Evolutionary conservation across 441 rosid genomes (phyloP).

Genomic region (Cnidoscolus chayamansa): DNA sequence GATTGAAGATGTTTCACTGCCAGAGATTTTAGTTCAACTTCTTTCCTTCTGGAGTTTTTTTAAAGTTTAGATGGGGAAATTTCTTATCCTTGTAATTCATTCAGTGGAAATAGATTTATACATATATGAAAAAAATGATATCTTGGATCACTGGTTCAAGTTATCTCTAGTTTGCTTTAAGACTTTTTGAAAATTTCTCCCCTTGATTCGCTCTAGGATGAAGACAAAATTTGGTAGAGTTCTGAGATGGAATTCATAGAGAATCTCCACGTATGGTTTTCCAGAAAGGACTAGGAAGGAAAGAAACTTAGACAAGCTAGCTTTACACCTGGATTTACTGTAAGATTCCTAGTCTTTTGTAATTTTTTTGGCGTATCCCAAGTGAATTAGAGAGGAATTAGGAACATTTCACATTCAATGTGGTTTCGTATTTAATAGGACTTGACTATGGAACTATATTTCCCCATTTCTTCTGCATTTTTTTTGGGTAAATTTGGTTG

Average conservation of each 20-base stretch:
- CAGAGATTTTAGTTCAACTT: background rate
- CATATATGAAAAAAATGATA: background rate
- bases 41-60: constrained; percentile 4
- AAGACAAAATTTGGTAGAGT: constrained; percentile 1
- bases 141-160: background rate
- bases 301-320: background rate
- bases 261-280: background rate
- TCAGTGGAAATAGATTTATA: background rate
- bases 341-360: constrained; percentile 5
- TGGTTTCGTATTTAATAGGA: background rate
- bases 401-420: constrained; percentile 12
- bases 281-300: background rate
- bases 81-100: background rate
- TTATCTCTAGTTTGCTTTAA: background rate
- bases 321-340: constrained; percentile 5
- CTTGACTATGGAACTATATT: background rate
- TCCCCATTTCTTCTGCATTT: background rate
- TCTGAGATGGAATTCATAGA: constrained; percentile 1
- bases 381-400: constrained; percentile 6
- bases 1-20: background rate
- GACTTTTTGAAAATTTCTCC: background rate
- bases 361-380: background rate
- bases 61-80: background rate
- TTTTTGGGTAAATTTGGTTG: background rate
- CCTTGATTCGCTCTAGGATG: background rate